These are phyloP conservation scores for Ceratocystis destructans DNA, from an alignment of 2,329 filamentous ascomycete species.

Conservation along the genomic window DNA sequence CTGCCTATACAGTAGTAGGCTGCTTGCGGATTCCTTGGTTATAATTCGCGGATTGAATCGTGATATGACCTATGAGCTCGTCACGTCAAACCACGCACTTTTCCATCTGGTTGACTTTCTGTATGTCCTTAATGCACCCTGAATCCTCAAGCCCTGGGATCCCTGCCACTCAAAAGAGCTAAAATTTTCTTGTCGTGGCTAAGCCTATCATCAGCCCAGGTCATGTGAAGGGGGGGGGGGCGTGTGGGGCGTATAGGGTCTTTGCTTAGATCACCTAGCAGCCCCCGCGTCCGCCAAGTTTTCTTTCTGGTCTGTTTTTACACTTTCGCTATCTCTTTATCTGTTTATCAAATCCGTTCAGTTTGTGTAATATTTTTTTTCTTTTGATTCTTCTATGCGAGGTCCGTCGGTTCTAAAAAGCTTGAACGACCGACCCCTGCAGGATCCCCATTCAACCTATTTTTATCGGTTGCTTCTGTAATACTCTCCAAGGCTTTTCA, in stretches of 20 bases:
- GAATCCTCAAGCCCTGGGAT: neutral
- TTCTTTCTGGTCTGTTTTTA: neutral
- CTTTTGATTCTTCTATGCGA: slow-evolving; percentile 10
- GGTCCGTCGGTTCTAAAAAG: neutral
- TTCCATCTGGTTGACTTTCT: neutral
- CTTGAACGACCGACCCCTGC: neutral
- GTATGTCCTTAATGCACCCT: neutral
- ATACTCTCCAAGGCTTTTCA: no score
- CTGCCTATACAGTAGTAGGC: no score
- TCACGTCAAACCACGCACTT: neutral
- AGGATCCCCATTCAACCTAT: neutral
- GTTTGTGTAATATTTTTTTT: neutral
- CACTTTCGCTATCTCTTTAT: neutral
- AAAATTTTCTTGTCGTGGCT: no score
- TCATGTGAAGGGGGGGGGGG: neutral
- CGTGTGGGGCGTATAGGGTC: neutral
- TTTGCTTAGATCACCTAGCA: neutral
- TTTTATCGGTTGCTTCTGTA: neutral
- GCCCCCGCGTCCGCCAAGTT: neutral
- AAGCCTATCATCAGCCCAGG: neutral
- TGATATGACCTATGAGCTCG: neutral
- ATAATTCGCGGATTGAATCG: neutral
- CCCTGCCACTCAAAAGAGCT: no score
- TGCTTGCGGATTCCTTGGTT: no score
- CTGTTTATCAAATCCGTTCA: no score